phyloP scores from a whole-genome alignment of 768 basidiomycete species.

The Kwoniella mangroviensis region DNA sequence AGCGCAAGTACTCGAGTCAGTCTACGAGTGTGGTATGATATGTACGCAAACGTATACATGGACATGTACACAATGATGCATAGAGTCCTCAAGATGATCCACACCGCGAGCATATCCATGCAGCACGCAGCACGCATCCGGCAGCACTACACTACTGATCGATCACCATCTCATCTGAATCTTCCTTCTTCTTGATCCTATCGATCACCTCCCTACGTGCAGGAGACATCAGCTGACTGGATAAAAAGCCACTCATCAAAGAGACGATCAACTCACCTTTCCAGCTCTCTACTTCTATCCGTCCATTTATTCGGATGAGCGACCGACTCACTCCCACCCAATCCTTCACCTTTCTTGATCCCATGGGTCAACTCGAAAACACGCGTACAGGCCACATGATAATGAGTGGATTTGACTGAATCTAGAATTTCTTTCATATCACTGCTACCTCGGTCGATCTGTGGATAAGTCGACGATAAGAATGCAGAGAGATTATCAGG shows the following conservation, averaged over 20 bases:
- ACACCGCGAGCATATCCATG: background rate
- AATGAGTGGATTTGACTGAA: constrained; percentile 77
- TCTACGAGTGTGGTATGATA: background rate
- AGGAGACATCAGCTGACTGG: constrained; percentile 2
- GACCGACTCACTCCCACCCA: constrained; percentile 72
- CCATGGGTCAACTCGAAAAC: constrained; percentile 95
- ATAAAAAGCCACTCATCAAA: background rate
- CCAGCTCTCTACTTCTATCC: constrained; percentile 56
- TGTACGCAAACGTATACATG: background rate
- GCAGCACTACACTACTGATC: constrained; percentile 1
- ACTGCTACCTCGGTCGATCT: constrained; percentile 65
- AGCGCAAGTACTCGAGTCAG: background rate
- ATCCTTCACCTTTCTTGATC: constrained; percentile 85
- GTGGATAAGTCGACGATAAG: constrained; percentile 60
- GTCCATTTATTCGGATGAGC: constrained; percentile 86
- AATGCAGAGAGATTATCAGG: constrained; percentile 78
- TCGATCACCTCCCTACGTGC: constrained; percentile 34
- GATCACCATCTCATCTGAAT: constrained; percentile 29
- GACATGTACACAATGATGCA: background rate
- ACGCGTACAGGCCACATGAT: constrained; percentile 94
- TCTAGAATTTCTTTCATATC: constrained; percentile 83
- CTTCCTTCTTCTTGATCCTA: constrained; percentile 37
- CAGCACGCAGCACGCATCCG: too few relatives aligned
- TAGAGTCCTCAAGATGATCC: background rate
- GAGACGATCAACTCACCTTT: constrained; percentile 37